Evolutionary conservation across 192 early-diverging fungal genomes (phyloP), one percentile per base, ranked within the genome.

Genomic region (Umbelopsis ramanniana): DNA sequence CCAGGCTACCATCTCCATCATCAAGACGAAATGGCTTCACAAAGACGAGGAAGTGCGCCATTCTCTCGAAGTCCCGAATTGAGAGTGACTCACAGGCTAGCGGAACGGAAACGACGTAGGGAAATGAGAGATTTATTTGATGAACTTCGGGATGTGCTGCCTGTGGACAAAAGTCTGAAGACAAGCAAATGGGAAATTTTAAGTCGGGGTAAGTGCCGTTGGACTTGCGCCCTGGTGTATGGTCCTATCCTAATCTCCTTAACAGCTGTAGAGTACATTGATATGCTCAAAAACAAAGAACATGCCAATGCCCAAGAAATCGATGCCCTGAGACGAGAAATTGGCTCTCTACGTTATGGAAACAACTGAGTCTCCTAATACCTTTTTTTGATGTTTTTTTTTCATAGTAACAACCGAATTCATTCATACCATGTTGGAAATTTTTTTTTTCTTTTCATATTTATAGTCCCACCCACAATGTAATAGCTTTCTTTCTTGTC

Each of bases 121-220:
- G 94, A 96, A 76, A 95, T 96, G 92, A 96, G 95, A 76, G 91
- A 93, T 26, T 82, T 96, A 37, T 96, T 96, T 90, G 94, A 96
- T 79, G 89, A 92, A 67, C 81, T 96, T 23, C 82, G 93, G 57
- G 92, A 90, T 68, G 84, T 87, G 23, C 80, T 96, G 71, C 94
- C 94, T 12, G 86, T 92, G 3, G 93, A 95, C 70, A 91, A 89
- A 68, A 92, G 85, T 67, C 82, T 92, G 54, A 93, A 94, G 72
- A 88, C 93, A 38, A 93, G 92, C 81, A 96, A 96, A 74, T 95
- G 94, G 94, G 94, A 96, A 78, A 91, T 94, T 45, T 76, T 96
- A 45, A 91, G 88, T 67, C 95, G 95, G 90, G 91, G 92, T 81
- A 88, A 81, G 60, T n/a, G n/a, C n/a, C n/a, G n/a, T n/a, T n/a